Evolutionary conservation across 352 stramenopile species (phyloP).

Genomic region (Phytophthora crassamura): DNA sequence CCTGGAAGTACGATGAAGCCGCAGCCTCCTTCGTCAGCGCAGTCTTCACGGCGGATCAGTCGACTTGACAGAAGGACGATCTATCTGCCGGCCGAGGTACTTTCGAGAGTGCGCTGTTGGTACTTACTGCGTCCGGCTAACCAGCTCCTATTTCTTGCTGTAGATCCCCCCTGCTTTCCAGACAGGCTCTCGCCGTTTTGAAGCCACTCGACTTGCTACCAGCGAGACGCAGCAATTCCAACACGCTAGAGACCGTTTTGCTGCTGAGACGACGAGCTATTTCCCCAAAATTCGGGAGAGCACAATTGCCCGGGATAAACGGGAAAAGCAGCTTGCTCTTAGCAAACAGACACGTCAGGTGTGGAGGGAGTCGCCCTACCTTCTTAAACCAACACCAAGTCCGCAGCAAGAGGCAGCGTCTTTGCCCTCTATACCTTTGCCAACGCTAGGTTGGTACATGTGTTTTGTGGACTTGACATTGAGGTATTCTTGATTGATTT

Average conservation of each 20-base stretch:
- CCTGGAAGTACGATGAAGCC: conserved; percentile 20
- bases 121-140: neutral
- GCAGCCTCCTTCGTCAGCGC: conserved; percentile 10
- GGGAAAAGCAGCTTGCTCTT: conserved; percentile 40
- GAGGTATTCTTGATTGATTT: neutral
- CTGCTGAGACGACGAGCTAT: conserved; percentile 47
- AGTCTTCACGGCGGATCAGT: conserved; percentile 5
- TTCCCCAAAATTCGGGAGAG: conserved; percentile 65
- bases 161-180: conserved; percentile 43
- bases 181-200: conserved; percentile 32
- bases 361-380: neutral
- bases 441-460: conserved; percentile 13
- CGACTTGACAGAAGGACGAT: conserved; percentile 43
- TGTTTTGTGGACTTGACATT: conserved; percentile 3
- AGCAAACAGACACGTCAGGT: conserved; percentile 9
- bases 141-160: neutral
- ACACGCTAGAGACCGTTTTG: conserved; percentile 38
- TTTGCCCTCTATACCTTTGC: conserved; percentile 4
- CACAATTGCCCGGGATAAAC: conserved; percentile 42
- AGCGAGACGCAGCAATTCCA: conserved; percentile 41
- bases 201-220: conserved; percentile 42
- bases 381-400: neutral
- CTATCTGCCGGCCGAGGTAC: conserved; percentile 45
- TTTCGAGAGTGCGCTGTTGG: neutral
- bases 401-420: neutral